phyloP scores from a whole-genome alignment of 2,329 filamentous ascomycete genomes.

The Colletotrichum australisinense region DNA sequence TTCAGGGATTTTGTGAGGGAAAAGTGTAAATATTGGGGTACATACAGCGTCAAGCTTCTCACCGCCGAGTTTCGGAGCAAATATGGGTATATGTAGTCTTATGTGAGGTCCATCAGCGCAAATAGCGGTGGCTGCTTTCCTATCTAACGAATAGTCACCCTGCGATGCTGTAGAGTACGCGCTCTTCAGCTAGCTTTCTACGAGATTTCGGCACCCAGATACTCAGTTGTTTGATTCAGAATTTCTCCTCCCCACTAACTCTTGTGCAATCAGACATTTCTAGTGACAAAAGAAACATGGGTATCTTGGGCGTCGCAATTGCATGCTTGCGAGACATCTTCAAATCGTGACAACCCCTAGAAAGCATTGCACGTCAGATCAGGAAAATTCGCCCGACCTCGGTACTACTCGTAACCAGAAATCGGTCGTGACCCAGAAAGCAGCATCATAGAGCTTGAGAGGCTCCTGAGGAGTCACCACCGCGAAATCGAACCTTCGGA shows the following conservation, averaged over 20 bases:
- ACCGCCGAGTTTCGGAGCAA: neutral
- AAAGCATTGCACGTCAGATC: neutral
- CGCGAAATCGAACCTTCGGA: conserved; percentile 38
- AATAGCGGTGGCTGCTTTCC: no score
- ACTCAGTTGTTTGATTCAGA: no score
- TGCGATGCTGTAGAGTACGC: no score
- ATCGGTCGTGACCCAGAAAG: conserved; percentile 38
- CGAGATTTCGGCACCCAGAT: no score
- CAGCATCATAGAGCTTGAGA: conserved; percentile 34
- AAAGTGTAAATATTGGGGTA: neutral
- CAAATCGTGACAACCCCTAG: neutral
- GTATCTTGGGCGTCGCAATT: neutral
- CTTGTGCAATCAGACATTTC: no score
- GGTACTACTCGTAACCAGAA: conserved; percentile 38
- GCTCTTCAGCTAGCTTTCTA: no score
- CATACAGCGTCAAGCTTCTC: neutral
- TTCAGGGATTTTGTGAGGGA: neutral
- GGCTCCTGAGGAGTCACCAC: conserved; percentile 37
- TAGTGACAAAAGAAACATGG: no score
- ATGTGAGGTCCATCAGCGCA: neutral
- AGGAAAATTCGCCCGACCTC: neutral
- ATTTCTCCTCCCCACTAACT: no score
- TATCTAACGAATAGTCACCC: no score
- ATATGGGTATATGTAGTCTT: neutral
- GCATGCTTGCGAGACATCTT: neutral